Conservation (phyloP, 192 early-diverging fungal genomes). For the Anaeromyces robustus region DNA sequence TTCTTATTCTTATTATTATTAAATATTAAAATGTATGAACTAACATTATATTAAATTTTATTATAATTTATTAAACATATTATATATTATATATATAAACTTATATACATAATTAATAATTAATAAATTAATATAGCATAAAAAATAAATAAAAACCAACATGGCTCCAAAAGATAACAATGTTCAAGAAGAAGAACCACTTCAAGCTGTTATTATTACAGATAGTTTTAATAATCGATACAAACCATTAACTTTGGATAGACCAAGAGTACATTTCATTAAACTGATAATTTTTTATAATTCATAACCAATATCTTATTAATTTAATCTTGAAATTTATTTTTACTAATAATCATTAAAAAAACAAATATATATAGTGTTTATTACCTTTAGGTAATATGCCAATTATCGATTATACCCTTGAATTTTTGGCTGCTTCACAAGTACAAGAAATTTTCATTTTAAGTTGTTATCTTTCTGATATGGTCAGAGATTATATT, state of each 20-base stretch:
- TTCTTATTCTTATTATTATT: no score
- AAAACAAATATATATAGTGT: slow-evolving; percentile 36
- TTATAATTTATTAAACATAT: no score
- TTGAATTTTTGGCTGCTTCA: slow-evolving; percentile 78
- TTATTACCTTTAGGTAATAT: slow-evolving; percentile 88
- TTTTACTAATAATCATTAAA: background rate
- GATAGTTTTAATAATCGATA: slow-evolving; percentile 81
- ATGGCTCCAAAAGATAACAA: slow-evolving; percentile 19
- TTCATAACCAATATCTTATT: no score
- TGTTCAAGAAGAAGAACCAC: slow-evolving; percentile 43
- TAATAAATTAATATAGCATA: no score
- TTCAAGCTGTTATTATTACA: slow-evolving; percentile 82
- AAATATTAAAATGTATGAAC: no score
- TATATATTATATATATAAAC: no score
- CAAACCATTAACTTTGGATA: slow-evolving; percentile 67
- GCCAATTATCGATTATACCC: slow-evolving; percentile 89
- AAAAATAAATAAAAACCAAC: no score
- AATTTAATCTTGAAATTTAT: no score
- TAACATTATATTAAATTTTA: no score
- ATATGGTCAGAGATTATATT: slow-evolving; percentile 70
- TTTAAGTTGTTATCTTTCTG: slow-evolving; percentile 68
- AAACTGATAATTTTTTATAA: no score
- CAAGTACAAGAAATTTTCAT: slow-evolving; percentile 76
- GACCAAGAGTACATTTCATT: slow-evolving; percentile 44
- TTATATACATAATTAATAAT: no score